Evolutionary conservation across 2,329 filamentous ascomycete genomes (phyloP).

Genomic region (Fusarium subtropicale): DNA sequence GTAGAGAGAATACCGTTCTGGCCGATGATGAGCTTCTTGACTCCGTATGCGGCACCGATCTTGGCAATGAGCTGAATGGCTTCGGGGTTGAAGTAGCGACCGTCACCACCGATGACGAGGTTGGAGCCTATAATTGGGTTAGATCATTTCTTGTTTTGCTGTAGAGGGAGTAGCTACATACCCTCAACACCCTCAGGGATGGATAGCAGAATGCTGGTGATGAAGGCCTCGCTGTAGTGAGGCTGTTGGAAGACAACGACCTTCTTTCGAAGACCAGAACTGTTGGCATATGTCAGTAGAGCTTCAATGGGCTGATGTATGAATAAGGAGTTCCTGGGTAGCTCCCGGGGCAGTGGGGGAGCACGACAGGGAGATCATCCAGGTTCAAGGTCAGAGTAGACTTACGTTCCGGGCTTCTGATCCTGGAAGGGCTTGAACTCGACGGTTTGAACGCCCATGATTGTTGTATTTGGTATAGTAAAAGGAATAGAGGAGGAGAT

Average conservation of each 20-base stretch:
- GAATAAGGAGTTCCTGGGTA: constrained; percentile 6
- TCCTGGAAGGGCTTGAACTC: constrained; percentile 88
- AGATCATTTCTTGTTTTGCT: constrained; percentile 30
- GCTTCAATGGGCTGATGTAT: not conserved
- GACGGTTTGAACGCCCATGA: constrained; percentile 81
- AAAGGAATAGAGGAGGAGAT: constrained; percentile 4
- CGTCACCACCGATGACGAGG: constrained; percentile 97
- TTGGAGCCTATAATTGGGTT: constrained; percentile 66
- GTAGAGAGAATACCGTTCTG: constrained; percentile 97
- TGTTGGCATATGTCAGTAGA: constrained; percentile 54
- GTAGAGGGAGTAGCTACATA: constrained; percentile 49
- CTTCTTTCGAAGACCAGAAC: constrained; percentile 98
- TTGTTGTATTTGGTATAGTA: constrained; percentile 41
- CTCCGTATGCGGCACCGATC: constrained; percentile 95
- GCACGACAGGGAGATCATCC: constrained; percentile 16
- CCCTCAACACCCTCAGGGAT: constrained; percentile 94
- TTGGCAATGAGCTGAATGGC: constrained; percentile 97
- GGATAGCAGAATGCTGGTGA: constrained; percentile 92
- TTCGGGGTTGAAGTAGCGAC: constrained; percentile 96
- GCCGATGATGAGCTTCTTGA: constrained; percentile 98
- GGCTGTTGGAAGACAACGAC: constrained; percentile 96
- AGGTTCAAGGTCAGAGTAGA: not conserved
- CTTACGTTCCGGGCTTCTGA: constrained; percentile 98
- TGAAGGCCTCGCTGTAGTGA: constrained; percentile 96
- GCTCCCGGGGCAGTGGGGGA: constrained; percentile 18